These are phyloP conservation scores for Cephalotrichum gorgonifer DNA, from an alignment of 2,329 filamentous ascomycete species.

Conservation along the genomic window DNA sequence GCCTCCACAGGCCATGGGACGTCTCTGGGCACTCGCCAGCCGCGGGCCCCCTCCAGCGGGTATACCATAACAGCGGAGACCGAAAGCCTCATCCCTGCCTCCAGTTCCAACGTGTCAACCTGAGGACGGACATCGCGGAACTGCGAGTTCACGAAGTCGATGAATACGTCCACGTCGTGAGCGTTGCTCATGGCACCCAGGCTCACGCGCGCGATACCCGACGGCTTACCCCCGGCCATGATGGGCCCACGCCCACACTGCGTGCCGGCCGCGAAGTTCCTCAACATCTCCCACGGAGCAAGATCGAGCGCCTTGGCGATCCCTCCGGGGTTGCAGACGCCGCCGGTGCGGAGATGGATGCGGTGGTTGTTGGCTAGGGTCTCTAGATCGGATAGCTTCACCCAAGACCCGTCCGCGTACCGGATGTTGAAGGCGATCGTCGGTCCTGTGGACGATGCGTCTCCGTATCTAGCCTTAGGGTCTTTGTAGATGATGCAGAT, in stretches of 20 bases:
- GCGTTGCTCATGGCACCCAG: slow-evolving; percentile 81
- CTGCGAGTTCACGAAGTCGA: slow-evolving; percentile 49
- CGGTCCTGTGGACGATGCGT: slow-evolving; percentile 49
- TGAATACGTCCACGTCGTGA: slow-evolving; percentile 60
- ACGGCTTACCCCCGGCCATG: slow-evolving; percentile 73
- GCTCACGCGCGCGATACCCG: slow-evolving; percentile 74
- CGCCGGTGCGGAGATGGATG: slow-evolving; percentile 78
- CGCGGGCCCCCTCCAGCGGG: neutral
- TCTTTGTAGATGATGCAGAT: slow-evolving; percentile 59
- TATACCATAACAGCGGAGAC: neutral
- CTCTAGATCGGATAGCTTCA: slow-evolving; percentile 76
- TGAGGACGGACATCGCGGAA: neutral
- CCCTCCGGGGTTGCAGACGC: slow-evolving; percentile 85
- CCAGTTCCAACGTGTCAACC: neutral
- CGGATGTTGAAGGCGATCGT: slow-evolving; percentile 75
- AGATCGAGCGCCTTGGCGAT: slow-evolving; percentile 62
- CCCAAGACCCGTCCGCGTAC: slow-evolving; percentile 59
- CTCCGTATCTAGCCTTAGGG: slow-evolving; percentile 5
- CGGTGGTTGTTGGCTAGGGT: slow-evolving; percentile 70
- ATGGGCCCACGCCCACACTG: slow-evolving; percentile 78
- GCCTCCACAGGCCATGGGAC: neutral
- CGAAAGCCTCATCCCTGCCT: neutral
- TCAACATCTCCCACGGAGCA: slow-evolving; percentile 68
- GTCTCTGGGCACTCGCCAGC: neutral
- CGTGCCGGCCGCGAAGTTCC: slow-evolving; percentile 75